phyloP scores from a whole-genome alignment of 2,329 filamentous ascomycete genomes.

The Ophiostoma tasmaniense region DNA sequence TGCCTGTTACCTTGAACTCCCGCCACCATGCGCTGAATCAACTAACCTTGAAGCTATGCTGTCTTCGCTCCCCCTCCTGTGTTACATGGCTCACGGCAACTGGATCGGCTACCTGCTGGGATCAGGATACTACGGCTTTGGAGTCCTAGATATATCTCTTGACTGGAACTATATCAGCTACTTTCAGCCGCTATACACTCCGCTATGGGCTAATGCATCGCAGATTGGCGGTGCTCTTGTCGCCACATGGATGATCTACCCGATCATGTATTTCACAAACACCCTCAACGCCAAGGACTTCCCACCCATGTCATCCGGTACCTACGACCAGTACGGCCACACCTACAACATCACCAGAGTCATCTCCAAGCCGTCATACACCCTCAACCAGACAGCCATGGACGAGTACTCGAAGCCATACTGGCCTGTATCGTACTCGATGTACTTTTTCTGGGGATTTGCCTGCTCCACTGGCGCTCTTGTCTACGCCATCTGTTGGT shows the following conservation, averaged over 20 bases:
- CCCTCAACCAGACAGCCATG: constrained; percentile 30
- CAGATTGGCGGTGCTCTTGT: constrained; percentile 30
- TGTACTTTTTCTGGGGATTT: constrained; percentile 30
- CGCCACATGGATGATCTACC: constrained; percentile 30
- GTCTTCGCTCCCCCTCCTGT: constrained; percentile 23
- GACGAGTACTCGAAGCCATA: constrained; percentile 33
- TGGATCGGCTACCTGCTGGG: constrained; percentile 27
- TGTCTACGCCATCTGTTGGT: constrained; percentile 26
- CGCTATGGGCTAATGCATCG: constrained; percentile 32
- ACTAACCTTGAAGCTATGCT: constrained; percentile 17
- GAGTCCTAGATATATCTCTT: constrained; percentile 33
- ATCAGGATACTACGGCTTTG: constrained; percentile 37
- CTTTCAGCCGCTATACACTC: constrained; percentile 28
- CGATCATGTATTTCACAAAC: constrained; percentile 35
- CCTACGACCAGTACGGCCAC: constrained; percentile 23
- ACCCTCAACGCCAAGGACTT: constrained; percentile 33
- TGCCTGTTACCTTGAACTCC: constrained; percentile 7
- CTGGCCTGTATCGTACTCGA: constrained; percentile 33
- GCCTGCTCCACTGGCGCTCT: constrained; percentile 28
- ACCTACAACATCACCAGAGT: constrained; percentile 37
- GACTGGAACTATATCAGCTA: constrained; percentile 38
- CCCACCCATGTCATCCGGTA: constrained; percentile 32
- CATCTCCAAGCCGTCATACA: constrained; percentile 29
- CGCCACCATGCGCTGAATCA: constrained; percentile 13
- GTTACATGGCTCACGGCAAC: constrained; percentile 28